Conservation (phyloP, 768 basidiomycete genomes). For the Pleurotus djamor region DNA sequence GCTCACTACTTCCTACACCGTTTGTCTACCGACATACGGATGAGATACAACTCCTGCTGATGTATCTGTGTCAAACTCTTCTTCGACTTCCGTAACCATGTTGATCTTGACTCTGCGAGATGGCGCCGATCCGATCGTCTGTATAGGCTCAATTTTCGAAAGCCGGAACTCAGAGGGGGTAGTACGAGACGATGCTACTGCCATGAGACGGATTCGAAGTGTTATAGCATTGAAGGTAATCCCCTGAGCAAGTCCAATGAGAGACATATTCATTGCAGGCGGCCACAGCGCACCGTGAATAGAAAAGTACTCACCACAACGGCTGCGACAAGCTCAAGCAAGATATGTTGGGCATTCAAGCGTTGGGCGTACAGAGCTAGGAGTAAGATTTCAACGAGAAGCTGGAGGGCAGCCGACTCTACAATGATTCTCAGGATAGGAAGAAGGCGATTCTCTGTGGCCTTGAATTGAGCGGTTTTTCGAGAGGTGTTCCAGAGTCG, state of each 20-base stretch:
- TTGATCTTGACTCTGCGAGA: not conserved
- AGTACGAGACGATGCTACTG: not conserved
- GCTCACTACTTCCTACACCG: too few species aligned
- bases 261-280: too few species aligned
- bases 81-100: not conserved
- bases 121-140: not conserved
- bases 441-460: slow-evolving; percentile 3
- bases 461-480: slow-evolving; percentile 9
- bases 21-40: too few species aligned
- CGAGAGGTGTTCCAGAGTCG: slow-evolving; percentile 13
- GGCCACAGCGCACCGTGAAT: too few species aligned
- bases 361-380: slow-evolving; percentile 13
- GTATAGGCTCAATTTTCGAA: not conserved
- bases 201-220: not conserved
- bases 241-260: not conserved
- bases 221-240: slow-evolving; percentile 1
- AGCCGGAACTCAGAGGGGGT: not conserved
- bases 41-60: too few species aligned
- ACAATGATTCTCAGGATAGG: slow-evolving; percentile 13
- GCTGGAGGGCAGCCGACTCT: slow-evolving; percentile 17
- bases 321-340: slow-evolving; percentile 13
- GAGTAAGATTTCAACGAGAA: slow-evolving; percentile 14
- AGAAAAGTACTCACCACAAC: slow-evolving; percentile 11
- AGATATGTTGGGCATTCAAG: slow-evolving; percentile 15
- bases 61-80: too few species aligned